These are phyloP conservation scores for Amanita phalloides DNA, from an alignment of 768 basidiomycete genomes.

Conservation along the genomic window DNA sequence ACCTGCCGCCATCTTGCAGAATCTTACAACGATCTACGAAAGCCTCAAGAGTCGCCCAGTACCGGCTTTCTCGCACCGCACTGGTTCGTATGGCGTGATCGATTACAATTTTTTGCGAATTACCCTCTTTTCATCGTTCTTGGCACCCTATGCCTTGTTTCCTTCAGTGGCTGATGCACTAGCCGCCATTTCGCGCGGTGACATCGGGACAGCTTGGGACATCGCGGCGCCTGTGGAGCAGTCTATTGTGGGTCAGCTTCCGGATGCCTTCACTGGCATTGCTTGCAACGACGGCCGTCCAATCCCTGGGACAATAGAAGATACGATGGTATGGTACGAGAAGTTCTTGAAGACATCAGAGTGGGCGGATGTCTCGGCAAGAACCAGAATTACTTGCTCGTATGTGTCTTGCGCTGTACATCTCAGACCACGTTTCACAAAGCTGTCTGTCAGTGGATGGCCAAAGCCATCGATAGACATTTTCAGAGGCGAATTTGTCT, in stretches of 20 bases:
- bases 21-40: conserved; percentile 23
- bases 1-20: conserved; percentile 20
- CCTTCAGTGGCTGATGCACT: neutral
- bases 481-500: neutral
- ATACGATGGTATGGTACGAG: conserved; percentile 17
- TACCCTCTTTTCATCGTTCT: conserved; percentile 22
- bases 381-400: conserved; percentile 20
- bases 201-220: neutral
- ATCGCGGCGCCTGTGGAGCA: neutral
- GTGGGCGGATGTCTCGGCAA: conserved; percentile 22
- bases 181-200: neutral
- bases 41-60: conserved; percentile 14
- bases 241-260: neutral
- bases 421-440: neutral
- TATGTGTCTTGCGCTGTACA: conserved; percentile 14
- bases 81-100: conserved; percentile 22
- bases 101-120: conserved; percentile 23
- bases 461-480: neutral
- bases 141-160: conserved; percentile 14
- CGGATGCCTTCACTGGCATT: conserved; percentile 10
- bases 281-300: conserved; percentile 25
- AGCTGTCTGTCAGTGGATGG: neutral
- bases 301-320: conserved; percentile 17
- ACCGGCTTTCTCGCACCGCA: conserved; percentile 16
- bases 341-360: conserved; percentile 14